phyloP scores from a whole-genome alignment of 495 filamentous ascomycete genomes.

The Staphylotrichum longicolle region DNA sequence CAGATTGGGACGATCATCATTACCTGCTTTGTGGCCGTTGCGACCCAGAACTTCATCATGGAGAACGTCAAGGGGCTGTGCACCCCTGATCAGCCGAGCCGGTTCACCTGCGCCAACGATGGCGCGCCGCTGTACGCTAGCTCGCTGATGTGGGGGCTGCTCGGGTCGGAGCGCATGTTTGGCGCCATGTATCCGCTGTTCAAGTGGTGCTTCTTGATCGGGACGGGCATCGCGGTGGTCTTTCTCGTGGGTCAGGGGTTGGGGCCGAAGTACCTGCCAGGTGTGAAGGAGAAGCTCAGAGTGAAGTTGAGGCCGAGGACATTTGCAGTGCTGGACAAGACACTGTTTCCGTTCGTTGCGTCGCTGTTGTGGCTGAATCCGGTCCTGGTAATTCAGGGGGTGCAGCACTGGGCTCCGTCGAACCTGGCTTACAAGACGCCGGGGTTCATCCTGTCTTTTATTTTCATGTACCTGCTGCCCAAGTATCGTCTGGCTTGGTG shows the following conservation, averaged over 20 bases:
- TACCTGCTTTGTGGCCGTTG: conserved; percentile 35
- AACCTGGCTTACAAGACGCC: conserved; percentile 37
- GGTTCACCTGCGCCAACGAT: conserved; percentile 38
- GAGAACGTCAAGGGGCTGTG: conserved; percentile 33
- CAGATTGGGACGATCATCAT: conserved; percentile 38
- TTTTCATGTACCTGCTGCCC: conserved; percentile 33
- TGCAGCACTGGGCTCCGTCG: conserved; percentile 36
- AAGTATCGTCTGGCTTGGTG: conserved; percentile 31
- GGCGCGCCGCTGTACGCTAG: conserved; percentile 33
- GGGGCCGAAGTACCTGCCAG: conserved; percentile 36
- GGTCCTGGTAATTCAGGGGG: conserved; percentile 34
- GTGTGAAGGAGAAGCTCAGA: conserved; percentile 30
- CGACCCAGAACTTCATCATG: conserved; percentile 35
- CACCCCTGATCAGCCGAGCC: conserved; percentile 29
- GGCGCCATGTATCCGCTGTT: conserved; percentile 37
- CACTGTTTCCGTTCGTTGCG: conserved; percentile 31
- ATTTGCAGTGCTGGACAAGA: conserved; percentile 31
- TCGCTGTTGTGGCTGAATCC: conserved; percentile 35
- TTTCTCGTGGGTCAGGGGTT: conserved; percentile 33
- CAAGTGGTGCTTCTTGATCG: conserved; percentile 44
- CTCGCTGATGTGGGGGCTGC: conserved; percentile 38
- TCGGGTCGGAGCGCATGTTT: conserved; percentile 42
- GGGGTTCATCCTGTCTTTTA: conserved; percentile 32
- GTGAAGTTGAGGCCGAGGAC: conserved; percentile 21
- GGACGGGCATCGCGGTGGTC: conserved; percentile 32